Base-by-base conservation (phyloP, 139 green algal genomes). In the Chlamydomonas incerta region DNA sequence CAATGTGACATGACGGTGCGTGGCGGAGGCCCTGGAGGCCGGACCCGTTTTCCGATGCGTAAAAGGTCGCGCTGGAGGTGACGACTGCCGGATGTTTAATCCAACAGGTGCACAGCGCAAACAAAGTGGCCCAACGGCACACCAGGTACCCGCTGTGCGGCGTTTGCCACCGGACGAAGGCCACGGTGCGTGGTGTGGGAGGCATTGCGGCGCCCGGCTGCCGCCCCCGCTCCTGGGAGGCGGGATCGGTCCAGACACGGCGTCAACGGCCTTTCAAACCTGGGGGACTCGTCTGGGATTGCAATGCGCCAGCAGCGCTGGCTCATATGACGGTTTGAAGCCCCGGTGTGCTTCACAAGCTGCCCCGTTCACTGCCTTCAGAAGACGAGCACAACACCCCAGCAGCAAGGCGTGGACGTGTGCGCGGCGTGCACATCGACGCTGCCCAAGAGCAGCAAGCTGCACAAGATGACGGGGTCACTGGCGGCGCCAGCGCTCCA, bases 121-220 rank as follows among this genome's bases (percentile, higher is more conserved):
- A 86, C 80, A 86, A 86, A n/a, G 68, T 86, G 23, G 80, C 80
- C 3, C 67, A 86, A 37, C 28, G 80, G 17, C 80, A 86, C 60
- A 86, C 80, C 6, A 26, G 80, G 14, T 86, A 55, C 52, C 34
- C 68, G 15, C 31, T 86, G 0, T 86, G 80, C 55, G 47, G 52
- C 35, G 15, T 79, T 0, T 86, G 80, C 55, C 80, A 80, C 20
- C 52, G 52, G 8, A 47, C 13, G 14, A 86, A 86, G 57, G 80
- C 68, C 6, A 86, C 80, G 80, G 80, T 86, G 63, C n/a, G 63
- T 24, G n/a, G 18, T 50, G 41, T 8, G 41, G 41, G 41, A 13
- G 5, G 41, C 41, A 13, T 50, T 50, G n/a, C n/a, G n/a, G n/a
- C n/a, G n/a, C n/a, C n/a, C n/a, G n/a, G n/a, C n/a, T n/a, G n/a